Percentiles rank a stretch among this genome's conserved stretches.
Evolutionary conservation across 306 rosid genomes (phyloP).

Genomic region (Macrotyloma uniflorum): DNA sequence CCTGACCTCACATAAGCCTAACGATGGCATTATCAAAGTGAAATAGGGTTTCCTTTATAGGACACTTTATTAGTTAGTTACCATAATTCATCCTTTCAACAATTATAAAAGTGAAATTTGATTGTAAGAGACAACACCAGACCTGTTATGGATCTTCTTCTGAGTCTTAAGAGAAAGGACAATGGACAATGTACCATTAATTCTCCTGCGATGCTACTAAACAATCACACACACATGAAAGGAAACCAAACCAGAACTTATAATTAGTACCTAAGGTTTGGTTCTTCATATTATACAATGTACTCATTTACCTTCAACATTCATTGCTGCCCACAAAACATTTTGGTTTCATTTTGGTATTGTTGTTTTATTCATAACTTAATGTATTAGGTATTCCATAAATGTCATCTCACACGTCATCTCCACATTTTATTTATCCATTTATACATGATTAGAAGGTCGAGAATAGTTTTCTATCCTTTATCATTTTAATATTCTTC

Average conservation of each 20-base stretch:
- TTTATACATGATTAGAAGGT: no score
- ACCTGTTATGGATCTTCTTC: background rate
- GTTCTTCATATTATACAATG: background rate
- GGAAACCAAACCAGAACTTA: background rate
- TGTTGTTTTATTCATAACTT: no score
- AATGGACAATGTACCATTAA: slow-evolving; percentile 13
- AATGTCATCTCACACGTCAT: no score
- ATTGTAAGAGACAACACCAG: background rate
- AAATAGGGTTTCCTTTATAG: background rate
- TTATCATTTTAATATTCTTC: no score
- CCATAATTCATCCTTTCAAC: background rate
- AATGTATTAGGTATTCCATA: no score
- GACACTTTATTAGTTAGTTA: background rate
- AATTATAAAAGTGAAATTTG: background rate
- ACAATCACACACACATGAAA: background rate
- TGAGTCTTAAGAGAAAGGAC: background rate
- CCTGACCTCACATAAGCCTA: background rate
- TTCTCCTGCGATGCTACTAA: background rate
- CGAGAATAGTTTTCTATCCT: no score
- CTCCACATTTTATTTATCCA: no score
- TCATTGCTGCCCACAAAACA: no score
- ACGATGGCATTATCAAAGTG: background rate
- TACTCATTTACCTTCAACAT: no score
- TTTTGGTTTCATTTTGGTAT: no score
- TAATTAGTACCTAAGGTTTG: background rate